phyloP scores from a whole-genome alignment of 768 basidiomycete genomes.

The Piloderma croceum region DNA sequence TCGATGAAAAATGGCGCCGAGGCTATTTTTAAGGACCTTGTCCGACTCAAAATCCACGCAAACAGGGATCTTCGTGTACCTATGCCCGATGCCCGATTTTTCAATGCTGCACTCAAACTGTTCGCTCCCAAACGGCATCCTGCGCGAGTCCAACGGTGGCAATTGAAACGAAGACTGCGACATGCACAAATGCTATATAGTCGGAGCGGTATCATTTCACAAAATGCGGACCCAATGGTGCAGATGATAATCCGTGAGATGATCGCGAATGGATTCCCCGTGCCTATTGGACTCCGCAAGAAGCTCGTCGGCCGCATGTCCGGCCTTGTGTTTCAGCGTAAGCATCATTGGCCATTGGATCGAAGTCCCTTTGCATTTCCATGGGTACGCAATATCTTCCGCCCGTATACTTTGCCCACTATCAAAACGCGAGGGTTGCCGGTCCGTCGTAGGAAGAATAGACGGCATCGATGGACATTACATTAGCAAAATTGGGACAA shows the following conservation, averaged over 20 bases:
- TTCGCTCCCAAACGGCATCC: conserved; percentile 18
- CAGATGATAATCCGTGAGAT: conserved; percentile 35
- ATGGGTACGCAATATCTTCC: conserved; percentile 11
- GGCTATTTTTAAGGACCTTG: conserved; percentile 21
- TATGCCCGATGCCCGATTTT: conserved; percentile 58
- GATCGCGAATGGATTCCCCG: conserved; percentile 30
- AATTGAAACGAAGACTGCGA: conserved; percentile 26
- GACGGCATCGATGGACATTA: too few species aligned
- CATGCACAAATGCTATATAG: conserved; percentile 24
- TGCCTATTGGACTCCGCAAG: conserved; percentile 36
- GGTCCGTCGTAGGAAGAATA: conserved; percentile 19
- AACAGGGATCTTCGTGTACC: conserved; percentile 28
- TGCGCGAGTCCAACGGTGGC: conserved; percentile 13
- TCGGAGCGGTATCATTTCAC: conserved; percentile 18
- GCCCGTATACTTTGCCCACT: conserved; percentile 20
- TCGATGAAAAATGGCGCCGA: conserved; percentile 31
- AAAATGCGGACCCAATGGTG: conserved; percentile 29
- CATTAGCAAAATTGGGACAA: too few species aligned
- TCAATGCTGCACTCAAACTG: conserved; percentile 53
- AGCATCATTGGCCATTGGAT: conserved; percentile 10
- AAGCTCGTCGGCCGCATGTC: conserved; percentile 34
- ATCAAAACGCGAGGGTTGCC: conserved; percentile 32
- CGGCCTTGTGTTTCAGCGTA: conserved; percentile 15
- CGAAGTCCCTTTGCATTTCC: conserved; percentile 25
- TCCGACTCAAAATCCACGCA: conserved; percentile 12